phyloP scores from a whole-genome alignment of 176 grass and related monocot species.

The Eragrostis curvula region DNA sequence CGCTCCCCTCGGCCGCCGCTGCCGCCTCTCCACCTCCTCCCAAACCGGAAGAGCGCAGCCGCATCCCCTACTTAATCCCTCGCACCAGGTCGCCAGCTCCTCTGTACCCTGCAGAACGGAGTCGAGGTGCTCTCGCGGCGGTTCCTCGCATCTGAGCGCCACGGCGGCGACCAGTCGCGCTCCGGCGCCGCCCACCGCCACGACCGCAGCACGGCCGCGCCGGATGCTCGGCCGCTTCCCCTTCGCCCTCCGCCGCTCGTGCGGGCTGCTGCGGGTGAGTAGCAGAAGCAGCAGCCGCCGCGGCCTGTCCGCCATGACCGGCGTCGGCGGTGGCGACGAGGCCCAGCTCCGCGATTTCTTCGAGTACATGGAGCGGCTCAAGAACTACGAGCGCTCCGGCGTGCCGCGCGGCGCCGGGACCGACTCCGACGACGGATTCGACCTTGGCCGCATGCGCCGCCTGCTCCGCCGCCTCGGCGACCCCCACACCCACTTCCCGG shows the following conservation, averaged over 20 bases:
- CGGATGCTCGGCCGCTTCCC: slow-evolving; percentile 22
- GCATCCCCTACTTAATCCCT: too few species aligned
- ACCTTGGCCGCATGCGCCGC: slow-evolving; percentile 85
- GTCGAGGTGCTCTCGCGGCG: too few species aligned
- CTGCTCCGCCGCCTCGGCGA: slow-evolving; percentile 68
- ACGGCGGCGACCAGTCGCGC: slow-evolving; percentile 29
- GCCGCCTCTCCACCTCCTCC: too few species aligned
- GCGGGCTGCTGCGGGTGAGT: not conserved
- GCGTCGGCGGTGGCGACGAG: slow-evolving; percentile 14
- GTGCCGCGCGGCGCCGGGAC: slow-evolving; percentile 80
- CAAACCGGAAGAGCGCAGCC: too few species aligned
- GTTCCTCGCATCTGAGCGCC: slow-evolving; percentile 13
- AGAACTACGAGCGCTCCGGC: slow-evolving; percentile 83
- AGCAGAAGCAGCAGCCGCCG: not conserved
- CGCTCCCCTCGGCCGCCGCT: too few species aligned
- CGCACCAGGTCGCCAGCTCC: too few species aligned
- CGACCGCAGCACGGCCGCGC: not conserved
- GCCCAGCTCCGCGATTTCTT: slow-evolving; percentile 60
- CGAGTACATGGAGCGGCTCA: slow-evolving; percentile 80
- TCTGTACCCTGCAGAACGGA: too few species aligned
- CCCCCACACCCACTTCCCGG: slow-evolving; percentile 77
- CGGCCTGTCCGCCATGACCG: slow-evolving; percentile 33
- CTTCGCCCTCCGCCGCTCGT: not conserved
- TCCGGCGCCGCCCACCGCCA: slow-evolving; percentile 2
- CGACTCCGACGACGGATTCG: slow-evolving; percentile 82